Evolutionary conservation across 768 basidiomycete species (phyloP).

Genomic region (Russula earlei): DNA sequence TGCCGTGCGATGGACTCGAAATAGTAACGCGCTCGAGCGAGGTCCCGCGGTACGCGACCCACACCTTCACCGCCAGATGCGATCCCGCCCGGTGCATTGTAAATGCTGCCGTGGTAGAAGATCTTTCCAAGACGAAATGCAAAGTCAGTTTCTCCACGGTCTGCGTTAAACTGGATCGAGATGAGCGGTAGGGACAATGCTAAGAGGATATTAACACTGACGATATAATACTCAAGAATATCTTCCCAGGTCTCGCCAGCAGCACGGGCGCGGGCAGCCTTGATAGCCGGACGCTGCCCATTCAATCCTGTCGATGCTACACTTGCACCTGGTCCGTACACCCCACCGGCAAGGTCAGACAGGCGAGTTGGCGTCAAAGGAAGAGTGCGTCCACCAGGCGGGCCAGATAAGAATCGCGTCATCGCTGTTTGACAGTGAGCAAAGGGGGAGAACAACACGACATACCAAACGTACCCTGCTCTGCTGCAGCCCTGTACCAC

Average conservation of each 20-base stretch:
- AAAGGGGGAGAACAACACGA: neutral
- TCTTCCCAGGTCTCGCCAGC: slow-evolving; percentile 95
- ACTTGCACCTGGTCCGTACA: slow-evolving; percentile 92
- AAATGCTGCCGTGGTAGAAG: slow-evolving; percentile 93
- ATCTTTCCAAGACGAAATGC: slow-evolving; percentile 92
- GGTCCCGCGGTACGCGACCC: slow-evolving; percentile 77
- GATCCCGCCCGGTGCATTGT: slow-evolving; percentile 67
- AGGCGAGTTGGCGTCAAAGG: slow-evolving; percentile 73
- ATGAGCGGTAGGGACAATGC: neutral
- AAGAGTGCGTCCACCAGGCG: slow-evolving; percentile 83
- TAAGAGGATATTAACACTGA: slow-evolving; percentile 27
- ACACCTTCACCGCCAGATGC: slow-evolving; percentile 88
- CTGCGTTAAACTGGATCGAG: slow-evolving; percentile 74
- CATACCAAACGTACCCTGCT: slow-evolving; percentile 46
- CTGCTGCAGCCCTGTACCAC: slow-evolving; percentile 88
- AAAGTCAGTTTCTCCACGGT: slow-evolving; percentile 81
- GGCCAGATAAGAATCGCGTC: slow-evolving; percentile 69
- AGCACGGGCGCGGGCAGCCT: slow-evolving; percentile 71
- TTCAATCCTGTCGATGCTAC: slow-evolving; percentile 83
- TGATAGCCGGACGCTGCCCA: slow-evolving; percentile 62
- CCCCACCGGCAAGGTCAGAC: slow-evolving; percentile 85
- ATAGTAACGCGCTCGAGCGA: slow-evolving; percentile 65
- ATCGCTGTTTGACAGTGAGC: slow-evolving; percentile 45
- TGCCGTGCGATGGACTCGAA: slow-evolving; percentile 76
- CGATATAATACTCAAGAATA: slow-evolving; percentile 84